Base-by-base conservation (phyloP, 2,329 filamentous ascomycete species). In the Geosmithia putterillii region DNA sequence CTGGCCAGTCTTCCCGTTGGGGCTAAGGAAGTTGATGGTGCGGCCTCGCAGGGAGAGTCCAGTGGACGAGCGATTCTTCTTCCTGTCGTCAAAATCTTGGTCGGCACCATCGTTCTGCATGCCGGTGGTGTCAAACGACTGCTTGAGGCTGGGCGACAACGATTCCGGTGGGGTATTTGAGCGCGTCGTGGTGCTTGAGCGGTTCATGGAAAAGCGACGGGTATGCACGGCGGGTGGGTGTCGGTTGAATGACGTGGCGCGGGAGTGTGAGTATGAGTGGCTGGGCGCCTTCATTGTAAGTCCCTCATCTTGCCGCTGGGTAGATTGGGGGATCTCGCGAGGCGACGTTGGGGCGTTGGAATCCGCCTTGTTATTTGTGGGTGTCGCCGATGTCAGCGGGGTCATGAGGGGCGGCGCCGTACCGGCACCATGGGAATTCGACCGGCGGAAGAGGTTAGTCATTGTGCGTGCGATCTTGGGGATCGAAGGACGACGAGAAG, bases 101-200 rank as follows among this genome's bases (percentile, higher is more conserved):
- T 64, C 54, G 1, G 55, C 42, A 14, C 45, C 28, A 22, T 46
- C 54, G 14, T 54, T 46, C 10, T 55, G 48, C 36, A 59, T 50
- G 9, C 55, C 48, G 28, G 28, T 14, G 15, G 28, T 14, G 28
- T 14, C 28, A 14, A 12, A 9, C 4, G 28, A 12, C 28, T 32
- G 6, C 38, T 58, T 49, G 46, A 67, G 65, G 40, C 71, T 54
- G 4, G 64, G 61, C 18, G 66, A 68, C 38, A 59, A 59, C 6
- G 71, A 73, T 18, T 71, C 74, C 2, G 71, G 69, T 5, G 72
- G 70, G 7, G 69, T 67, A 48, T 65, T 69, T 17, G 69, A 69
- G 42, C 66, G 67, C 18, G 64, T 69, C 12, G 65, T 68, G 36
- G 59, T 60, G 17, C 65, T 63, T 39, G 69, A 67, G 42, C 64